Evolutionary conservation across 768 basidiomycete species (phyloP).

Genomic region (Galerina sulciceps): DNA sequence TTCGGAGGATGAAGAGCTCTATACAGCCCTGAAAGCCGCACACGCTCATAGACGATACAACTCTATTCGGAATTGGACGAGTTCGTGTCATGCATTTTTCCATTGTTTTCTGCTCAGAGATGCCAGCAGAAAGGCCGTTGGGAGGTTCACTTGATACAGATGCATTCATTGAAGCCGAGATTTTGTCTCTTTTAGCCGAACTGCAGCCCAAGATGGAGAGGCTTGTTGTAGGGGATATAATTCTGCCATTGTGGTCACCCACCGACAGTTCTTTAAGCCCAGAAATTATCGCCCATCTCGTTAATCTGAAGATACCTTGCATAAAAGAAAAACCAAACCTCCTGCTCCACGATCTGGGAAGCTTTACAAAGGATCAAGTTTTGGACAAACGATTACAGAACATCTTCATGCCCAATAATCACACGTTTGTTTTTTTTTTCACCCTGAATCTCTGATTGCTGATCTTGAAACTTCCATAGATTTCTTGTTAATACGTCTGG

Average conservation of each 20-base stretch:
- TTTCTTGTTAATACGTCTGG: slow-evolving; percentile 53
- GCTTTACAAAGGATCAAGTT: slow-evolving; percentile 34
- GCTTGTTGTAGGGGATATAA: slow-evolving; percentile 36
- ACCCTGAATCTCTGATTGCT: not conserved
- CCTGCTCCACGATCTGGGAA: slow-evolving; percentile 44
- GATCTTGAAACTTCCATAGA: slow-evolving; percentile 21
- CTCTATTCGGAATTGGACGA: slow-evolving; percentile 34
- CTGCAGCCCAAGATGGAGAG: slow-evolving; percentile 34
- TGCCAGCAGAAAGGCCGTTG: slow-evolving; percentile 4
- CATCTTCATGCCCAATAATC: slow-evolving; percentile 47
- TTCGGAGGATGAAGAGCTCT: slow-evolving; percentile 31
- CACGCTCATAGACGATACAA: slow-evolving; percentile 32
- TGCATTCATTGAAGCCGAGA: slow-evolving; percentile 18
- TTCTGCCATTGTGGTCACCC: slow-evolving; percentile 37
- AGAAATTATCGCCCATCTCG: slow-evolving; percentile 29
- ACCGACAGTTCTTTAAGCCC: slow-evolving; percentile 19
- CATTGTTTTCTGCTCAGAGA: not conserved
- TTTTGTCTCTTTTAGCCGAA: slow-evolving; percentile 28
- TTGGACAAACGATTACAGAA: slow-evolving; percentile 39
- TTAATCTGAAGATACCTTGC: slow-evolving; percentile 35
- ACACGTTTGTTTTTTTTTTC: slow-evolving; percentile 36
- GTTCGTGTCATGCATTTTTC: slow-evolving; percentile 19
- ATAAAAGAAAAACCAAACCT: slow-evolving; percentile 44
- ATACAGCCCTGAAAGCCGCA: slow-evolving; percentile 36
- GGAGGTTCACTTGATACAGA: slow-evolving; percentile 11